Evolutionary conservation across 352 stramenopile species (phyloP).

Genomic region (Phytophthora megakarya): DNA sequence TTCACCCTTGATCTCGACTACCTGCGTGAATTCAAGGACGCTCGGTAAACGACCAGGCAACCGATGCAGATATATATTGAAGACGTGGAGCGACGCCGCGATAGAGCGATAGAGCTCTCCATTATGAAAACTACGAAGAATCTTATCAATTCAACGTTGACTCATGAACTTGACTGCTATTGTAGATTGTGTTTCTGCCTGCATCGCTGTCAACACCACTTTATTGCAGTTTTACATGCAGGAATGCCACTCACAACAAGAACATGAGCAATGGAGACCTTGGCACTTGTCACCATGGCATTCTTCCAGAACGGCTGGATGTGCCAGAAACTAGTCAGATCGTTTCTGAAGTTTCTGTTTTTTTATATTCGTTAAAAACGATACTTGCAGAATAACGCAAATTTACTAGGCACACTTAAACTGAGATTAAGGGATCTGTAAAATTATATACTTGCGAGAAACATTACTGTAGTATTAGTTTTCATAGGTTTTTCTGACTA

Average conservation of each 20-base stretch:
- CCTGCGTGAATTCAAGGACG: slow-evolving; percentile 36
- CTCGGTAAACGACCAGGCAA: slow-evolving; percentile 11
- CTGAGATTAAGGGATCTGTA: neutral
- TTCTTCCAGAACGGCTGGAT: slow-evolving; percentile 12
- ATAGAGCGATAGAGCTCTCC: neutral
- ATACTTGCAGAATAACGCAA: neutral
- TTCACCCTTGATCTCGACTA: slow-evolving; percentile 34
- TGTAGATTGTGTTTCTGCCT: too few species aligned
- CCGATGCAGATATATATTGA: slow-evolving; percentile 12
- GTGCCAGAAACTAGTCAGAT: slow-evolving; percentile 15
- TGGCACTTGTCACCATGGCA: slow-evolving; percentile 12
- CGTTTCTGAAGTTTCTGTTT: slow-evolving; percentile 9
- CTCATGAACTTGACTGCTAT: neutral
- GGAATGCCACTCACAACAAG: neutral
- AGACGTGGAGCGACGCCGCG: neutral
- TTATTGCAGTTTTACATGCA: slow-evolving; percentile 4
- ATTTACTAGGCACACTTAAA: neutral
- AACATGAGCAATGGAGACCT: slow-evolving; percentile 1
- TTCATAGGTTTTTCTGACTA: neutral
- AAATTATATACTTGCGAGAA: neutral
- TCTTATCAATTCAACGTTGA: slow-evolving; percentile 1
- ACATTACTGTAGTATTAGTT: neutral
- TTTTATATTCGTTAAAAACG: neutral
- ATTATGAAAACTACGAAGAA: slow-evolving; percentile 10
- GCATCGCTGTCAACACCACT: neutral